Percentiles rank a stretch among this genome's conserved stretches.
Evolutionary conservation across 2,329 filamentous ascomycete genomes (phyloP).

Genomic region (Scedosporium aurantiacum): DNA sequence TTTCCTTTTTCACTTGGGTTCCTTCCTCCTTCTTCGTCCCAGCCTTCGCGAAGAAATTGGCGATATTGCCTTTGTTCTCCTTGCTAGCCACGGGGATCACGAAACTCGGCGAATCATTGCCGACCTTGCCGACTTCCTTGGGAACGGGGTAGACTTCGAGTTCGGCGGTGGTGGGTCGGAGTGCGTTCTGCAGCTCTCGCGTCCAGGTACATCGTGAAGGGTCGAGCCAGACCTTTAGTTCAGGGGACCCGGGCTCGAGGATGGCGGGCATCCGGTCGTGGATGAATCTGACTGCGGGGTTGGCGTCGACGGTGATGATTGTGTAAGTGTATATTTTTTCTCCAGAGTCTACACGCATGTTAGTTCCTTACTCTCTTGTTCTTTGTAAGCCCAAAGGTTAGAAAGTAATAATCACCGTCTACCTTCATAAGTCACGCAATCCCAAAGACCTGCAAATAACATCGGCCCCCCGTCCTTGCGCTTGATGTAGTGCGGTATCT

Average conservation of each 20-base stretch:
- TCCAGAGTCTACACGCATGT: constrained; percentile 34
- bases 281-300: constrained; percentile 70
- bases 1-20: neutral
- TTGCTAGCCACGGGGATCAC: constrained; percentile 72
- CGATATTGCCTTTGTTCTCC: constrained; percentile 87
- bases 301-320: constrained; percentile 83
- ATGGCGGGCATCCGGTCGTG: constrained; percentile 97
- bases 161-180: constrained; percentile 70
- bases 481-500: constrained; percentile 74
- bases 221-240: constrained; percentile 67
- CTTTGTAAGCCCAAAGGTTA: neutral
- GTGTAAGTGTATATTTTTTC: constrained; percentile 80
- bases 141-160: constrained; percentile 78
- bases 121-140: constrained; percentile 87
- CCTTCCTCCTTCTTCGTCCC: constrained; percentile 5
- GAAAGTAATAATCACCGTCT: constrained; percentile 9
- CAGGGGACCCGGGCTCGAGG: constrained; percentile 62
- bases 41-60: constrained; percentile 72
- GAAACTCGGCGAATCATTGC: constrained; percentile 78
- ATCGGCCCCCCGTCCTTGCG: constrained; percentile 73
- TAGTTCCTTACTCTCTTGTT: neutral
- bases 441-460: constrained; percentile 88
- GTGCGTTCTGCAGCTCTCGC: constrained; percentile 60
- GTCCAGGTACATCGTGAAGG: constrained; percentile 63
- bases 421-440: constrained; percentile 74